phyloP scores from a whole-genome alignment of 768 basidiomycete species.

The Asterophora lycoperdoides region DNA sequence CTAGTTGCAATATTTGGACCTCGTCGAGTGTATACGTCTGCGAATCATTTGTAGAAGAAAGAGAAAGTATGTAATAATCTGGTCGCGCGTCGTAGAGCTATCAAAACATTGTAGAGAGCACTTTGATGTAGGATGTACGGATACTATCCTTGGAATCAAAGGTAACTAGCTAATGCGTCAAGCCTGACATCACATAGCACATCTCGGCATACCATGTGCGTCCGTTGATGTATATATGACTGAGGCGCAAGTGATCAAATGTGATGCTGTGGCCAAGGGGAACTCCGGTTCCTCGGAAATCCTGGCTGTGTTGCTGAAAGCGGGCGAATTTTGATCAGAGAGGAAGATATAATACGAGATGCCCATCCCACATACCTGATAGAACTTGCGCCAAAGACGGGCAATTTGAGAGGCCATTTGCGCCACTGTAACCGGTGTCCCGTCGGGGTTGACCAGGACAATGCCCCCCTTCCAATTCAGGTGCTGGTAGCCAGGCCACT shows the following conservation, averaged over 20 bases:
- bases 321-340: no score
- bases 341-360: background rate
- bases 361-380: constrained; percentile 12
- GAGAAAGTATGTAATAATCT: no score
- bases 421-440: constrained; percentile 4
- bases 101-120: no score
- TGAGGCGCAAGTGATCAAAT: constrained; percentile 14
- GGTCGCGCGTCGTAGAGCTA: no score
- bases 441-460: constrained; percentile 5
- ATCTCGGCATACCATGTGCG: constrained; percentile 12
- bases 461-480: constrained; percentile 9
- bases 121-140: no score
- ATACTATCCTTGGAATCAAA: no score
- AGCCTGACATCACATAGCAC: constrained; percentile 1
- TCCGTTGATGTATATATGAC: constrained; percentile 7
- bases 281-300: constrained; percentile 7
- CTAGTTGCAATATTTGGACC: background rate
- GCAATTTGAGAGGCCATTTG: constrained; percentile 13
- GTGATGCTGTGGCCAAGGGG: constrained; percentile 8
- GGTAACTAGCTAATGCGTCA: no score
- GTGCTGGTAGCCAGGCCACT: constrained; percentile 17
- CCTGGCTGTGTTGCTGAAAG: constrained; percentile 3
- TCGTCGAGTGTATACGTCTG: no score
- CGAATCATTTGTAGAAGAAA: no score
- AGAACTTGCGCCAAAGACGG: constrained; percentile 11